Conservation (phyloP, 257 asterid species). For the Capsicum pubescens region DNA sequence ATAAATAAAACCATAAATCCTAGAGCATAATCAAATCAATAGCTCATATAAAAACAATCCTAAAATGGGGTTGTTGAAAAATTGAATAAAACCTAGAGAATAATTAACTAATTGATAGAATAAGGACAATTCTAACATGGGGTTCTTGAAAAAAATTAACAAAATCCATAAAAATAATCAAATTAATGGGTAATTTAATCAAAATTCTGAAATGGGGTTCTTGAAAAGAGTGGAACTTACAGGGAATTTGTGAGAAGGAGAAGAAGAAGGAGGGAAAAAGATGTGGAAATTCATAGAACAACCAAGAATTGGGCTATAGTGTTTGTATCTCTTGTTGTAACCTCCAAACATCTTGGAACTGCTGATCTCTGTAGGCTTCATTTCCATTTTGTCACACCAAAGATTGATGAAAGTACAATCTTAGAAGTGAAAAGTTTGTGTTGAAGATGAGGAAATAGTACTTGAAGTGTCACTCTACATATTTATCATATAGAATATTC, state of each 20-base stretch:
- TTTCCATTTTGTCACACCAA: slow-evolving; percentile 49
- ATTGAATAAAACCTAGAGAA: background rate
- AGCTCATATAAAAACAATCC: background rate
- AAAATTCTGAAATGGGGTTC: background rate
- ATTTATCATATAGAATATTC: too few species aligned
- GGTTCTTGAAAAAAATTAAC: background rate
- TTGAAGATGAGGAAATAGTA: slow-evolving; percentile 17
- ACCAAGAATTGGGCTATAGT: slow-evolving; percentile 78
- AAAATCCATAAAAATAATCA: slow-evolving; percentile 3
- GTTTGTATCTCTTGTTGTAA: slow-evolving; percentile 89
- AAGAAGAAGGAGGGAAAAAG: slow-evolving; percentile 82
- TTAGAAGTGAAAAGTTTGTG: background rate
- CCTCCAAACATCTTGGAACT: slow-evolving; percentile 94
- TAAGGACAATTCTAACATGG: background rate
- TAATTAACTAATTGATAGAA: background rate
- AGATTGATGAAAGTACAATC: background rate
- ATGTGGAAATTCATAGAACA: slow-evolving; percentile 92
- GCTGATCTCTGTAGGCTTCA: slow-evolving; percentile 80
- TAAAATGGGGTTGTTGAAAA: background rate
- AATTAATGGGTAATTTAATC: background rate
- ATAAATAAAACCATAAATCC: background rate
- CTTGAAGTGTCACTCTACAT: background rate
- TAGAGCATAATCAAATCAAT: background rate
- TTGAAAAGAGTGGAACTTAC: slow-evolving; percentile 40
- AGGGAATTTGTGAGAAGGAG: slow-evolving; percentile 75